These are phyloP conservation scores for Aphanomyces invadans DNA, from an alignment of 352 stramenopile genomes.

Conservation along the genomic window DNA sequence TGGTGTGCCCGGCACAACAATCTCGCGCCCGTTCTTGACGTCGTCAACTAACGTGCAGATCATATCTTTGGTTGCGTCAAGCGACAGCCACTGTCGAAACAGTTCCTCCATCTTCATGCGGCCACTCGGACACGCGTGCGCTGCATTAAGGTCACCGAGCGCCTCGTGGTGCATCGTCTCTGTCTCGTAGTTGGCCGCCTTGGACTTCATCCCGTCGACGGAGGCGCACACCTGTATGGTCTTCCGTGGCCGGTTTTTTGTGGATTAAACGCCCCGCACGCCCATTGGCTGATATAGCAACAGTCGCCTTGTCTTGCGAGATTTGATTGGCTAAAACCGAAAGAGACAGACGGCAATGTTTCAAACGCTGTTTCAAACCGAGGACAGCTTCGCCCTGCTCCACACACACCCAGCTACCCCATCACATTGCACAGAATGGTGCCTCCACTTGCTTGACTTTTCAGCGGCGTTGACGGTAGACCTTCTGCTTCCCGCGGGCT, in stretches of 20 bases:
- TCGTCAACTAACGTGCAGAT: conserved; percentile 76
- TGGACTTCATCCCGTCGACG: conserved; percentile 22
- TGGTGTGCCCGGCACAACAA: conserved; percentile 6
- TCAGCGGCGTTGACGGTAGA: too few relatives aligned
- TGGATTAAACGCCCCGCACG: background rate
- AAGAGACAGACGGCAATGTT: background rate
- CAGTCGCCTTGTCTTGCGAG: background rate
- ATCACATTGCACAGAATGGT: too few relatives aligned
- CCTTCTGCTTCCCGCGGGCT: too few relatives aligned
- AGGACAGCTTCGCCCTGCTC: too few relatives aligned
- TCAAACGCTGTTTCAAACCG: background rate
- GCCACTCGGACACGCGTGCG: conserved; percentile 59
- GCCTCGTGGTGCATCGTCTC: conserved; percentile 15
- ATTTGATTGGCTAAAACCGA: conserved; percentile 12
- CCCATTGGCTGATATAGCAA: conserved; percentile 6
- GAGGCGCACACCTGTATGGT: background rate
- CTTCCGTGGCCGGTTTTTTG: conserved; percentile 9
- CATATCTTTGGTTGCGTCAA: conserved; percentile 78
- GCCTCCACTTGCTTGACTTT: too few relatives aligned
- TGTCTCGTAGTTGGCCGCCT: conserved; percentile 13
- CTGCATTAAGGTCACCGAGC: conserved; percentile 22
- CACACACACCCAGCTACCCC: too few relatives aligned
- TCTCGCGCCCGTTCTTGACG: conserved; percentile 42
- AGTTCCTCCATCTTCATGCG: conserved; percentile 85
- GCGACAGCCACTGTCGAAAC: conserved; percentile 81